A percentile compares a stretch with the other conserved stretches of the same genome.
phyloP scores from a whole-genome alignment of 75 land plant species.

The Gnetum montanum region DNA sequence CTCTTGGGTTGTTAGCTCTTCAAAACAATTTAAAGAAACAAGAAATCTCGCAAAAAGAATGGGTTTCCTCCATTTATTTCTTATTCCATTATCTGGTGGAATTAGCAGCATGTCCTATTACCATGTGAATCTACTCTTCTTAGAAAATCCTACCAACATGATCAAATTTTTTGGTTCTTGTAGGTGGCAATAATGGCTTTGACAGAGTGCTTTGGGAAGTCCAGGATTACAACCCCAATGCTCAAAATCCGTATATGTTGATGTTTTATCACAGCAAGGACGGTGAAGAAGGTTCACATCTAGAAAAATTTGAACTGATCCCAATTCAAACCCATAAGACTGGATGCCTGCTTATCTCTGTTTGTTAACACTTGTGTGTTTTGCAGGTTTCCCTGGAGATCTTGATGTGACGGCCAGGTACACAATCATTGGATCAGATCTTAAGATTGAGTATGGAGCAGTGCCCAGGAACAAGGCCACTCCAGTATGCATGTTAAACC shows the following conservation, averaged over 20 bases:
- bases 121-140: neutral
- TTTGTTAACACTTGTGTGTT: neutral
- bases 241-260: constrained; percentile 23
- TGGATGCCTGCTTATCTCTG: neutral
- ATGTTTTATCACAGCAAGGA: constrained; percentile 55
- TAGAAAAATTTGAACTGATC: too few species aligned
- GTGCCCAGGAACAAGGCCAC: constrained; percentile 47
- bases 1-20: too few species aligned
- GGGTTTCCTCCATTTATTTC: too few species aligned
- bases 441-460: constrained; percentile 35
- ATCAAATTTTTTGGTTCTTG: neutral
- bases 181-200: constrained; percentile 59
- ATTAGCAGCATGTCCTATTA: too few species aligned
- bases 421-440: constrained; percentile 13
- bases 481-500: constrained; percentile 61
- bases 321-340: too few species aligned
- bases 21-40: too few species aligned
- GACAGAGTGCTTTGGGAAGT: constrained; percentile 46
- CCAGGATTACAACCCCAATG: constrained; percentile 9
- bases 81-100: too few species aligned
- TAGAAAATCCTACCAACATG: neutral
- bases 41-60: too few species aligned
- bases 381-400: constrained; percentile 60
- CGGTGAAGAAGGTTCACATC: constrained; percentile 67
- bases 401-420: constrained; percentile 37